Evolutionary conservation across 345 rosid species (phyloP).

Genomic region (Hibiscus trionum): DNA sequence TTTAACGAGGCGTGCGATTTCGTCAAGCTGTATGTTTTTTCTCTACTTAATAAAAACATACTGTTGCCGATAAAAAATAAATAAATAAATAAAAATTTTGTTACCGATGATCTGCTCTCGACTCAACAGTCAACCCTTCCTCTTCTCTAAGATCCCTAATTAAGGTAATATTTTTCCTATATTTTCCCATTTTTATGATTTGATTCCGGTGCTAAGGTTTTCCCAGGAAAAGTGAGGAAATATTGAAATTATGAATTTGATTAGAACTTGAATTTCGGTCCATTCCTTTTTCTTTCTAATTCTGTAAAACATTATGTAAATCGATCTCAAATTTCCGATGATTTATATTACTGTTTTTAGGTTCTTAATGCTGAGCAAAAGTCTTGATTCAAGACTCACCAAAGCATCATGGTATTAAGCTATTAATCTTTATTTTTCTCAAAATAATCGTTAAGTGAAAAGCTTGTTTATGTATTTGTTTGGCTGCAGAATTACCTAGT

Average conservation of each 20-base stretch:
- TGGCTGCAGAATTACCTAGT: slow-evolving; percentile 31
- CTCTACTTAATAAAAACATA: no score
- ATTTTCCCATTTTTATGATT: background rate
- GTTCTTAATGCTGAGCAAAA: slow-evolving; percentile 14
- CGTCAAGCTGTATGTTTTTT: no score
- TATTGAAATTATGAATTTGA: background rate
- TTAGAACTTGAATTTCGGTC: background rate
- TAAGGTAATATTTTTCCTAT: background rate
- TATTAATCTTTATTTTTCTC: background rate
- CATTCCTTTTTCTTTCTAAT: background rate
- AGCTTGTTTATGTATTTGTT: background rate
- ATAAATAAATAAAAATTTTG: no score
- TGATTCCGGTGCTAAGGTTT: background rate
- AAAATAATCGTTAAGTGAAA: background rate
- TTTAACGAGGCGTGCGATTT: no score
- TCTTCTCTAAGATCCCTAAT: background rate
- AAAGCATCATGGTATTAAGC: slow-evolving; percentile 20
- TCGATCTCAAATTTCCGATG: background rate
- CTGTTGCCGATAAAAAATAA: no score
- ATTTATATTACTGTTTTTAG: background rate
- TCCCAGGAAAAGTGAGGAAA: background rate
- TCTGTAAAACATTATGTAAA: background rate
- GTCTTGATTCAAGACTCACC: background rate
- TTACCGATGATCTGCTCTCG: background rate
- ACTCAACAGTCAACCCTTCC: background rate